phyloP scores from a whole-genome alignment of 805 yeast species.

The Komagataella pseudopastoris region DNA sequence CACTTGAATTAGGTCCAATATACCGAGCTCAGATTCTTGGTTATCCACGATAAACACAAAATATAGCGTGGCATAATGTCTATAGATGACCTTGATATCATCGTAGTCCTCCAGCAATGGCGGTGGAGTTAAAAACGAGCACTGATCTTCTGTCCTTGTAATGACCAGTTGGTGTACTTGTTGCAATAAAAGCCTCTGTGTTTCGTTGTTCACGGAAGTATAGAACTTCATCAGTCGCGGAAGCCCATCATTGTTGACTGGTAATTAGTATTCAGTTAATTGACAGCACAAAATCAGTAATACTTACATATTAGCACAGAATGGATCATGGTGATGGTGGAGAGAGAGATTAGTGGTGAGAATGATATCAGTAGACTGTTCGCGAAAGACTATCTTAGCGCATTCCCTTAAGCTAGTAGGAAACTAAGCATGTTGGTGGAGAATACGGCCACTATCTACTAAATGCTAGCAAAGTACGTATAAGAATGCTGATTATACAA shows the following conservation, averaged over 20 bases:
- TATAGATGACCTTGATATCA: constrained; percentile 77
- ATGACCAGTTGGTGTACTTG: constrained; percentile 75
- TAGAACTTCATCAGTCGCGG: constrained; percentile 88
- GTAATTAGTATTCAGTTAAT: constrained; percentile 4
- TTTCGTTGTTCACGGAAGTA: constrained; percentile 76
- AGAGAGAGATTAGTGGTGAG: background rate
- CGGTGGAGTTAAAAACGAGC: constrained; percentile 86
- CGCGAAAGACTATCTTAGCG: too few relatives aligned
- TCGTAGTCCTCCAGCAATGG: constrained; percentile 53
- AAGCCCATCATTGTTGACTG: constrained; percentile 80
- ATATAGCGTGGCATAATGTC: constrained; percentile 91
- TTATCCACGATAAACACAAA: constrained; percentile 94
- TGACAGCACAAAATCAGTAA: background rate
- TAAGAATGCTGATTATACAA: too few relatives aligned
- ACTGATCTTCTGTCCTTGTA: constrained; percentile 58
- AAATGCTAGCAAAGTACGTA: too few relatives aligned
- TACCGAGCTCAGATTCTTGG: constrained; percentile 91
- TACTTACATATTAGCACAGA: constrained; percentile 70
- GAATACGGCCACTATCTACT: too few relatives aligned
- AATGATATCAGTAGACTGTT: too few relatives aligned
- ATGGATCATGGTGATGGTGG: constrained; percentile 48
- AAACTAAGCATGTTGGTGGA: too few relatives aligned
- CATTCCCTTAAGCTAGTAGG: too few relatives aligned
- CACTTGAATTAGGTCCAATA: constrained; percentile 86
- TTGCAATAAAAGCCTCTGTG: constrained; percentile 66